Percentiles rank a stretch among this genome's conserved stretches.
Conservation (phyloP, 257 asterid genomes). For the Linaria vulgaris region DNA sequence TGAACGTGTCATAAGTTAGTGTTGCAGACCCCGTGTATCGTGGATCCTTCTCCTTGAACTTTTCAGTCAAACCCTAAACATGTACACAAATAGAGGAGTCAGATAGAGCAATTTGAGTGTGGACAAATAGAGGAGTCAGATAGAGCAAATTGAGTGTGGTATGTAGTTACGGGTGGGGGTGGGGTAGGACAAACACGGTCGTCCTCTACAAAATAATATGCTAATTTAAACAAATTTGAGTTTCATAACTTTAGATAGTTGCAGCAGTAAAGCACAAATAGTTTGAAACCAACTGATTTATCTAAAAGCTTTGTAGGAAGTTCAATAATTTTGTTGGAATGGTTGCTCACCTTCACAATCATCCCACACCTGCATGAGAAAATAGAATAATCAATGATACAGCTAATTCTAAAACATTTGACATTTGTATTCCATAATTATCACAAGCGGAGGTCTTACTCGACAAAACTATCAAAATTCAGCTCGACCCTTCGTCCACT, state of each 20-base stretch:
- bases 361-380: conserved; percentile 70
- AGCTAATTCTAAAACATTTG: neutral
- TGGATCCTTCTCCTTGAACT: conserved; percentile 85
- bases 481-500: conserved; percentile 60
- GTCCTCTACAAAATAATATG: too few species aligned
- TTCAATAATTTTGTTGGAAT: neutral
- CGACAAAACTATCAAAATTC: conserved; percentile 72
- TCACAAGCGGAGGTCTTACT: conserved; percentile 49
- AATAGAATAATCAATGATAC: conserved; percentile 14
- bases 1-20: conserved; percentile 60
- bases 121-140: too few species aligned
- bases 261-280: neutral
- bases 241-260: too few species aligned
- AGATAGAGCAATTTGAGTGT: neutral
- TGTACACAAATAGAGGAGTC: conserved; percentile 3
- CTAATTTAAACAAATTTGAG: too few species aligned
- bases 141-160: too few species aligned
- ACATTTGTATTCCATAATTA: neutral
- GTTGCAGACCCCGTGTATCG: conserved; percentile 78
- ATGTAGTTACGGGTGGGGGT: too few species aligned
- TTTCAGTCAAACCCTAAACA: conserved; percentile 82
- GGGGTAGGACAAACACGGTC: too few species aligned
- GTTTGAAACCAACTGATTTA: neutral
- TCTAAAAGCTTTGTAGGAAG: neutral
- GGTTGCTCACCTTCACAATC: conserved; percentile 72